These are phyloP conservation scores for Suhomyces coccinellae DNA, from an alignment of 1,139 yeast species.

Conservation along the genomic window DNA sequence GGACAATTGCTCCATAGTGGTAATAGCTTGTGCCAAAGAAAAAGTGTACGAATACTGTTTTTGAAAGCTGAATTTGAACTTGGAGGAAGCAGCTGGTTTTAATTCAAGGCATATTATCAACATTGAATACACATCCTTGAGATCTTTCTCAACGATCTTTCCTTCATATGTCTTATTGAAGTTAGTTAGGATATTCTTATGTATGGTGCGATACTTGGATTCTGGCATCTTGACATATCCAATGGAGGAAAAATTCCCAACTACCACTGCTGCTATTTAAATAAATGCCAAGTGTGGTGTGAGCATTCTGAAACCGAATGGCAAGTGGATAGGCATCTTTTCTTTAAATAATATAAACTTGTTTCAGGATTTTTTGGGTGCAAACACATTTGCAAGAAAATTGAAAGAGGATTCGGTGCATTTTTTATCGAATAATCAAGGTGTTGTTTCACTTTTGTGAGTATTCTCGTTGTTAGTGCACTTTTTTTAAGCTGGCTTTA, in stretches of 20 bases:
- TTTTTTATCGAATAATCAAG: too few species aligned
- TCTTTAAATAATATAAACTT: too few species aligned
- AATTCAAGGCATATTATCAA: constrained; percentile 51
- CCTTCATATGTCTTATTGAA: constrained; percentile 55
- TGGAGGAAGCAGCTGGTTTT: constrained; percentile 13
- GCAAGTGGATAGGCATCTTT: neutral
- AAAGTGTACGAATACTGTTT: constrained; percentile 54
- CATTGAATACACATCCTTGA: constrained; percentile 58
- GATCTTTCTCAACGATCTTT: constrained; percentile 52
- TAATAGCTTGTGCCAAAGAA: constrained; percentile 51
- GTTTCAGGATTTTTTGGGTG: neutral
- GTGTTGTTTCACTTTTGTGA: too few species aligned
- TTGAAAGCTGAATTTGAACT: constrained; percentile 12
- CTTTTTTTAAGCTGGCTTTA: too few species aligned
- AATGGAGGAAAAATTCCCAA: too few species aligned
- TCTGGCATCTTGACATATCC: neutral
- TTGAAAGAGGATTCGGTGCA: too few species aligned
- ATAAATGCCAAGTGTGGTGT: neutral
- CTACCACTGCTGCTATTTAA: neutral
- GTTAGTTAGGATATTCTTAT: constrained; percentile 42
- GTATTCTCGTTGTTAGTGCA: too few species aligned
- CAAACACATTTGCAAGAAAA: neutral
- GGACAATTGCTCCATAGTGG: constrained; percentile 49
- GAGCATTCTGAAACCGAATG: neutral
- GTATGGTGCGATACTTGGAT: constrained; percentile 26